These are phyloP conservation scores for Dendrobium catenatum DNA, from an alignment of 106 monocot genomes.

Conservation along the genomic window DNA sequence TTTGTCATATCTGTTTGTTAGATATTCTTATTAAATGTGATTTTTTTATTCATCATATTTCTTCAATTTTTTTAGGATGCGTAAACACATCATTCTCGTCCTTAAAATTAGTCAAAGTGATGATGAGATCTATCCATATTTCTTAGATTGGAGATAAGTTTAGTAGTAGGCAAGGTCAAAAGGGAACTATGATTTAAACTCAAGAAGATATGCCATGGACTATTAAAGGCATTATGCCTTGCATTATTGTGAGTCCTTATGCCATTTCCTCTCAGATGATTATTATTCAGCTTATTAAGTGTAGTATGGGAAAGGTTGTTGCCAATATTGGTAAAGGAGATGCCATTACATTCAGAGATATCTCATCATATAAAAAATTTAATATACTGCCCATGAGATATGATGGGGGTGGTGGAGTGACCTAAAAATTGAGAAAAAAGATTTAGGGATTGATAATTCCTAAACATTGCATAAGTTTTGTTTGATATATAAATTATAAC, in stretches of 20 bases:
- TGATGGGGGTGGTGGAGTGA: too few species aligned
- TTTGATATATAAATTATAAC: too few species aligned
- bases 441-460: too few species aligned
- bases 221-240: conserved; percentile 98
- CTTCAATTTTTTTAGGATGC: background rate
- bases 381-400: background rate
- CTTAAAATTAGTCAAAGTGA: conserved; percentile 90
- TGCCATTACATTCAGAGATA: conserved; percentile 98
- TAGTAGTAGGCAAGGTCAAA: conserved; percentile 96
- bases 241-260: conserved; percentile 98
- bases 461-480: too few species aligned
- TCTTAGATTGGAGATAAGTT: conserved; percentile 99
- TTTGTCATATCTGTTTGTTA: background rate
- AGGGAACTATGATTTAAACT: conserved; percentile 97
- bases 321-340: conserved; percentile 99
- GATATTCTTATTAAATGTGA: background rate
- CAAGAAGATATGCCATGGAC: conserved; percentile 99
- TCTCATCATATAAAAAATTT: conserved; percentile 49
- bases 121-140: conserved; percentile 90
- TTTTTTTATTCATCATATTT: background rate
- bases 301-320: conserved; percentile 98
- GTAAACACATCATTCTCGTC: background rate
- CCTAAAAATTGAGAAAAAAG: background rate
- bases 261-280: conserved; percentile 99
- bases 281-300: conserved; percentile 98